These are phyloP conservation scores for Scedosporium minutisporum DNA, from an alignment of 2,329 filamentous ascomycete genomes.

Conservation along the genomic window DNA sequence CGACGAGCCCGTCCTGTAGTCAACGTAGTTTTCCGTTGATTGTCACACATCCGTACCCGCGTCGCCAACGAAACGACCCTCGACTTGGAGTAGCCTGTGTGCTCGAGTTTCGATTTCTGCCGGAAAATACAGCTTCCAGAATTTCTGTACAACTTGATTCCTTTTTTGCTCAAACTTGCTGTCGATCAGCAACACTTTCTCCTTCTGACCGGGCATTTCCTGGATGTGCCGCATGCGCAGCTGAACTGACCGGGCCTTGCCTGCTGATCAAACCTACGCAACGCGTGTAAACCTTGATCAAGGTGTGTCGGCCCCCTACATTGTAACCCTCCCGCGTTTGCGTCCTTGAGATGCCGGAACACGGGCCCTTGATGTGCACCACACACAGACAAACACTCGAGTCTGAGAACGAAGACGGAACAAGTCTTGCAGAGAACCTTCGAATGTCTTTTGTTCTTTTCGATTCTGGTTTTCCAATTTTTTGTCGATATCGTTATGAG, in stretches of 20 bases:
- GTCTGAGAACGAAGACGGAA: not conserved
- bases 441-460: not conserved
- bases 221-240: not conserved
- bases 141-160: not conserved
- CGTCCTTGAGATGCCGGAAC: not conserved
- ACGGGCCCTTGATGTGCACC: not conserved
- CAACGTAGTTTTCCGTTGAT: not conserved
- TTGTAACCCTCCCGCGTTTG: not conserved
- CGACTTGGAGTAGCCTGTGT: not conserved
- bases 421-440: not conserved
- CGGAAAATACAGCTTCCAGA: not conserved
- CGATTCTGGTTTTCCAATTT: not conserved
- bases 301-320: slow-evolving; percentile 3
- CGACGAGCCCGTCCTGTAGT: not conserved
- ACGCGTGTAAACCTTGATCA: not conserved
- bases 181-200: not conserved
- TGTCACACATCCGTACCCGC: not conserved
- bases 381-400: not conserved
- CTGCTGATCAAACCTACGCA: slow-evolving; percentile 2
- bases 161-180: not conserved
- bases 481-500: not conserved
- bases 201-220: not conserved
- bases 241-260: not conserved
- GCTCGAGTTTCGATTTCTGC: not conserved
- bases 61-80: not conserved